Evolutionary conservation across 2,329 filamentous ascomycete species (phyloP).

Genomic region (Lecanicillium sp.): DNA sequence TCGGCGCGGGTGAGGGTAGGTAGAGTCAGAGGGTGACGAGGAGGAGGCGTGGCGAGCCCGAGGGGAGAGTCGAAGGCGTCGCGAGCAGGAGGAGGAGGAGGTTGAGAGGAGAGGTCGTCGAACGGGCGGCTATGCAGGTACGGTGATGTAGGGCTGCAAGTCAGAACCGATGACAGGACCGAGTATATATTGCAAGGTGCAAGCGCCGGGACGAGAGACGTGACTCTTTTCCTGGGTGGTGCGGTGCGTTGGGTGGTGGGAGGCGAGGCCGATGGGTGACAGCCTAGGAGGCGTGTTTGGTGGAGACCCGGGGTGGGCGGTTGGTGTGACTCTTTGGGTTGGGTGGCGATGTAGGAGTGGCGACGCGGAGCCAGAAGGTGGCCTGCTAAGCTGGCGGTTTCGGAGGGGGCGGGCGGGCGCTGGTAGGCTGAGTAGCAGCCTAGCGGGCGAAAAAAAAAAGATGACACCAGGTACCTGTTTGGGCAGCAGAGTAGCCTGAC

Average conservation of each 20-base stretch:
- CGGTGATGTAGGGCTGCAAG: conserved; percentile 7
- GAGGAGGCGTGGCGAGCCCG: conserved; percentile 2
- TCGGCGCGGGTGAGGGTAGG: not conserved
- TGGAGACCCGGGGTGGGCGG: conserved; percentile 16
- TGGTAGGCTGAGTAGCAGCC: not conserved
- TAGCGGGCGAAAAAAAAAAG: not conserved
- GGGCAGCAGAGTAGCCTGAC: not conserved
- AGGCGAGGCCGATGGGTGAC: conserved; percentile 17
- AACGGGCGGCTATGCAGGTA: conserved; percentile 12
- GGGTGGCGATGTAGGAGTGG: conserved; percentile 28
- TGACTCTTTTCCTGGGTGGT: conserved; percentile 22
- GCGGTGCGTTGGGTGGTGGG: conserved; percentile 24
- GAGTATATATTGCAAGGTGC: conserved; percentile 4
- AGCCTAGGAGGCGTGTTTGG: conserved; percentile 13
- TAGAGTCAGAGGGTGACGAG: conserved; percentile 5
- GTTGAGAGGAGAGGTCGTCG: conserved; percentile 12
- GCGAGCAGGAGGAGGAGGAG: conserved; percentile 15
- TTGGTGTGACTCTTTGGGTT: conserved; percentile 29
- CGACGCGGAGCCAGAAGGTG: conserved; percentile 16
- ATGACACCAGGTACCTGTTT: conserved; percentile 7
- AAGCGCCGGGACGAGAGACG: conserved; percentile 12
- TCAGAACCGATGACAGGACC: not conserved
- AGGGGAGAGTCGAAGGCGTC: conserved; percentile 11
- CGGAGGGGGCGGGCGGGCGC: conserved; percentile 21
- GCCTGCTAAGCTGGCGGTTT: conserved; percentile 24